Base-by-base conservation (phyloP, 1,284 basidiomycete genomes). In the Ceratobasidium sp. region DNA sequence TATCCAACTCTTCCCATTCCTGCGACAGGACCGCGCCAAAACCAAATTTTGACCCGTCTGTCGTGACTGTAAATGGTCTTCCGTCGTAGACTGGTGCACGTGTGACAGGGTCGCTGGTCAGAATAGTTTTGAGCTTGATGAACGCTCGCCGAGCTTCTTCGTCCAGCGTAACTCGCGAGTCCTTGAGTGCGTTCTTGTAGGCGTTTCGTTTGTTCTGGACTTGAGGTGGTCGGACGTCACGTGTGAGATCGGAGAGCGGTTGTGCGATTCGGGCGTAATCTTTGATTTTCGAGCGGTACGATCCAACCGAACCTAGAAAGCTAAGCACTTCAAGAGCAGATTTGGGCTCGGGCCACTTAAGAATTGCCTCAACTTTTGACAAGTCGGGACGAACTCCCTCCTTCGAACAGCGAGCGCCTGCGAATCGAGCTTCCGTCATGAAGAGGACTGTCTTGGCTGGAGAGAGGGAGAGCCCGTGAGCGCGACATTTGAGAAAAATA, bases 31-130 rank as follows among this genome's bases (percentile, higher is more conserved):
- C 76, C 2, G 76, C 81, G 0, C 78, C 81, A 73, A 82, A 82
- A 2, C 78, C 80, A 23, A 78, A 75, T 36, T 77, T 78, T 2
- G 78, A 81, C 0, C 80, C 80, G 58, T 83, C 82, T 0, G 80
- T 80, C 0, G 81, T 82, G 26, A 83, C 55, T 0, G 79, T 77
- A 75, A 83, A 83, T 2, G 76, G 75, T 0, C 78, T 74, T 9
- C 74, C 74, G 1, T 81, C 81, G 65, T 82, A 76, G 79, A 43
- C 61, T 57, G 18, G 80, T 78, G 12, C 65, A 75, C 32, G 71
- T 30, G 81, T 74, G 0, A 82, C 74, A 0, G 82, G 81, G 45
- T 81, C 78, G 28, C 75, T 74, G 16, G 77, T 77, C 1, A 82
- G 73, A 0, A 72, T 48, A 1, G 67, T 69, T 61, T 82, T 82